Conservation (phyloP, 257 asterid genomes). For the Solanum virginianum region DNA sequence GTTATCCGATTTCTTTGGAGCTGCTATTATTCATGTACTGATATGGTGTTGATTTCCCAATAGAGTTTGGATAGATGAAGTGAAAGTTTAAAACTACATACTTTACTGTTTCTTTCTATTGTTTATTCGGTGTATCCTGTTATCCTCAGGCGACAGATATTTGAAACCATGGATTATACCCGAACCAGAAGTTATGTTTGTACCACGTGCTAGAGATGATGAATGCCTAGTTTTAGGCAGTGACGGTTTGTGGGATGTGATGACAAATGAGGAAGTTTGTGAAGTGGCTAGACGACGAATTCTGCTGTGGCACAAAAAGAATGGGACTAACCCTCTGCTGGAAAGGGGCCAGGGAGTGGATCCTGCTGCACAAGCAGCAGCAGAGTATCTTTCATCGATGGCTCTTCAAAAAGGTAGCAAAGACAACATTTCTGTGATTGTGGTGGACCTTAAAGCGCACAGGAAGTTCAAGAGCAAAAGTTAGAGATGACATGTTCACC, state of each 20-base stretch:
- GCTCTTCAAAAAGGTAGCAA: constrained; percentile 74
- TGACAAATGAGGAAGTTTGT: constrained; percentile 63
- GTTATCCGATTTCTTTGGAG: background rate
- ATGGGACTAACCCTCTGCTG: constrained; percentile 24
- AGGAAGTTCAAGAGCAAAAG: constrained; percentile 66
- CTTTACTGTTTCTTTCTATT: background rate
- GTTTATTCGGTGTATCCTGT: background rate
- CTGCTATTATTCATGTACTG: background rate
- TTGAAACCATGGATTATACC: constrained; percentile 84
- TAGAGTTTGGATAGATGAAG: background rate
- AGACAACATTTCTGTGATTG: constrained; percentile 65
- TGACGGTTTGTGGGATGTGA: constrained; percentile 81
- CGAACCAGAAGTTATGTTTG: constrained; percentile 57
- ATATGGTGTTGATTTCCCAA: background rate
- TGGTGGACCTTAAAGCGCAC: constrained; percentile 58
- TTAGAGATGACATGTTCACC: constrained; percentile 8
- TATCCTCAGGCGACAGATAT: constrained; percentile 55
- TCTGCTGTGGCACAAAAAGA: constrained; percentile 68
- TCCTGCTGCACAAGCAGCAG: constrained; percentile 87
- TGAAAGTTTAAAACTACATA: background rate
- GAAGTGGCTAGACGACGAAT: constrained; percentile 55
- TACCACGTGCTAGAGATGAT: constrained; percentile 66
- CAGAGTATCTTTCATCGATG: constrained; percentile 49
- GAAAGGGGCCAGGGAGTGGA: constrained; percentile 57
- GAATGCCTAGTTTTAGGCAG: constrained; percentile 72